Percentiles rank a stretch among this genome's conserved stretches.
phyloP scores from a whole-genome alignment of 2,329 filamentous ascomycete species.

The Fusarium neocosmosporiellum region DNA sequence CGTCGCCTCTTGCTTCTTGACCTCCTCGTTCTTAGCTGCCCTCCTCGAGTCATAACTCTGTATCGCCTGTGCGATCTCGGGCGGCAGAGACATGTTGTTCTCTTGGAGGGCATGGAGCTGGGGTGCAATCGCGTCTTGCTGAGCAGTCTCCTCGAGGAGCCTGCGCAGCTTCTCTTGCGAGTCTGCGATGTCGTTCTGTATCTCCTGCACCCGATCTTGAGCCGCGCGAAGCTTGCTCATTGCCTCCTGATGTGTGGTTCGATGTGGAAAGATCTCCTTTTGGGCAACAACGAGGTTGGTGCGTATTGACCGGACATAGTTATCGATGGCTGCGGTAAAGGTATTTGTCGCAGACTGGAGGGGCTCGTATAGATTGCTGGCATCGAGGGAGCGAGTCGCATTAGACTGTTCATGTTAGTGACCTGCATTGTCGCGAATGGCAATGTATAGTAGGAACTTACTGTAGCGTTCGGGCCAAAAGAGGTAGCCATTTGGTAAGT shows the following conservation, averaged over 20 bases:
- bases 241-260: constrained; percentile 41
- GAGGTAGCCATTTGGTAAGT: constrained; percentile 44
- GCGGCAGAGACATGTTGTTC: constrained; percentile 42
- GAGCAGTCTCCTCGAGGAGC: constrained; percentile 40
- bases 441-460: constrained; percentile 9
- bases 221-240: constrained; percentile 34
- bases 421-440: background rate
- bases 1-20: constrained; percentile 37
- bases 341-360: constrained; percentile 36
- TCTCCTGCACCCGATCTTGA: constrained; percentile 32
- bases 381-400: constrained; percentile 34
- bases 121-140: constrained; percentile 40
- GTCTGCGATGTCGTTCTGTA: constrained; percentile 37
- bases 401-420: constrained; percentile 21
- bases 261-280: constrained; percentile 44
- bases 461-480: constrained; percentile 27
- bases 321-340: constrained; percentile 38
- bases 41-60: constrained; percentile 40
- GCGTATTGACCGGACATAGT: constrained; percentile 38
- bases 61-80: constrained; percentile 43
- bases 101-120: constrained; percentile 43
- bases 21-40: constrained; percentile 42
- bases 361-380: constrained; percentile 36
- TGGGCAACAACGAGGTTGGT: constrained; percentile 37
- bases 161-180: constrained; percentile 29